These are phyloP conservation scores for Escallonia rubra DNA, from an alignment of 129 eudicot species.

Conservation along the genomic window DNA sequence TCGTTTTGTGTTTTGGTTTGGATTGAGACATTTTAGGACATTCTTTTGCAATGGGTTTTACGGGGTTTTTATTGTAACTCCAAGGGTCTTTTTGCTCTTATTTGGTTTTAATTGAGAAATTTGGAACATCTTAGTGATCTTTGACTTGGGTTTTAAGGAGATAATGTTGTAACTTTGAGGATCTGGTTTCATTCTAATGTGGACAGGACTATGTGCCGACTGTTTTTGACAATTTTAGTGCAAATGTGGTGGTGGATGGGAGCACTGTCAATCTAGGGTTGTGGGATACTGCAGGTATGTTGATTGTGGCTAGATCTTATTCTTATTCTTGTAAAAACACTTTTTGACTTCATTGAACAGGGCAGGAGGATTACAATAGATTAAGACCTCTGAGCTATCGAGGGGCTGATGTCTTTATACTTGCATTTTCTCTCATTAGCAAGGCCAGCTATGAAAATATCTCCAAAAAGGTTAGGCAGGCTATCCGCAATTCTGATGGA, in stretches of 20 bases:
- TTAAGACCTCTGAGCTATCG: slow-evolving; percentile 82
- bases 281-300: slow-evolving; percentile 84
- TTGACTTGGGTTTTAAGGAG: not conserved
- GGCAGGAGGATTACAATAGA: slow-evolving; percentile 85
- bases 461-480: slow-evolving; percentile 52
- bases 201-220: slow-evolving; percentile 79
- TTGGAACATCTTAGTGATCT: not conserved
- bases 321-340: not conserved
- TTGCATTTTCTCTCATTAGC: slow-evolving; percentile 78
- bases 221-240: slow-evolving; percentile 84
- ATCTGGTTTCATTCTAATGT: not conserved
- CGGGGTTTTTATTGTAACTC: too few species aligned
- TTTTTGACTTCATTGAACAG: slow-evolving; percentile 30
- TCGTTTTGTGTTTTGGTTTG: too few species aligned
- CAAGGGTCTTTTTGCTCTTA: not conserved
- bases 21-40: too few species aligned
- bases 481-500: not conserved
- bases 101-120: slow-evolving; percentile 1
- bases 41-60: too few species aligned
- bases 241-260: slow-evolving; percentile 78
- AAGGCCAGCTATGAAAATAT: slow-evolving; percentile 78
- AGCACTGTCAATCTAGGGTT: slow-evolving; percentile 71
- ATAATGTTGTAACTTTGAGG: not conserved
- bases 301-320: slow-evolving; percentile 5
- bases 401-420: slow-evolving; percentile 86